Base-by-base conservation (phyloP, 768 basidiomycete genomes). In the Leucocoprinus birnbaumii region DNA sequence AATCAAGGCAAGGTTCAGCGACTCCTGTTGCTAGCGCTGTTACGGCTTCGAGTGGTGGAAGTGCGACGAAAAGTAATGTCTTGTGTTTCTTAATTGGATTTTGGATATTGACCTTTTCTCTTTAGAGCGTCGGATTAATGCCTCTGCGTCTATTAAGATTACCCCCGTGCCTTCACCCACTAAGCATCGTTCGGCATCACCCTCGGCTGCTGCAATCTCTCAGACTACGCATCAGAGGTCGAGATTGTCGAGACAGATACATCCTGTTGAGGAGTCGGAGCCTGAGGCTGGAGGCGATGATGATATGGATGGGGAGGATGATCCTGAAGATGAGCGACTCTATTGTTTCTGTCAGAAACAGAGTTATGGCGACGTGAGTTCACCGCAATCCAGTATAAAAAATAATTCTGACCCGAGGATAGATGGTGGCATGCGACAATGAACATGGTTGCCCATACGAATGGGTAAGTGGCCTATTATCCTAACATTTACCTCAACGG, bases 391-490 rank as follows among this genome's bases (percentile, higher is more conserved):
- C 9, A 3, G 14, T 31, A n/a, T 11, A 38, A 2, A 3, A 7
- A 21, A 8, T 41, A 19, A 19, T 57, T 35, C 48, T 48, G 3
- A 56, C 31, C 9, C 16, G 14, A 58, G 19, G 14, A 16, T 51
- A 80, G 81, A 88, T 88, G 86, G 85, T 88, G 63, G 85, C 81
- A 3, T 88, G 86, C 62, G 86, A 88, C 63, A 83, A 85, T 61
- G 79, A 83, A 59, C 72, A 70, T n/a, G 71, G 73, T 16, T 88
- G 86, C 69, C 79, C 77, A 3, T 83, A 79, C 64, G 83, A 88
- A 83, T 88, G 86, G 85, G 85, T 85, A 55, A 57, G 80, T 68
- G 13, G 18, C 44, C 44, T 24, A 50, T n/a, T 59, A 4, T 43
- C 10, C 41, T 51, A 22, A 43, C 9, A 14, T n/a, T 6, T 41